These are phyloP conservation scores for Myriosclerotinia duriaeana DNA, from an alignment of 2,329 filamentous ascomycete genomes.

Conservation along the genomic window DNA sequence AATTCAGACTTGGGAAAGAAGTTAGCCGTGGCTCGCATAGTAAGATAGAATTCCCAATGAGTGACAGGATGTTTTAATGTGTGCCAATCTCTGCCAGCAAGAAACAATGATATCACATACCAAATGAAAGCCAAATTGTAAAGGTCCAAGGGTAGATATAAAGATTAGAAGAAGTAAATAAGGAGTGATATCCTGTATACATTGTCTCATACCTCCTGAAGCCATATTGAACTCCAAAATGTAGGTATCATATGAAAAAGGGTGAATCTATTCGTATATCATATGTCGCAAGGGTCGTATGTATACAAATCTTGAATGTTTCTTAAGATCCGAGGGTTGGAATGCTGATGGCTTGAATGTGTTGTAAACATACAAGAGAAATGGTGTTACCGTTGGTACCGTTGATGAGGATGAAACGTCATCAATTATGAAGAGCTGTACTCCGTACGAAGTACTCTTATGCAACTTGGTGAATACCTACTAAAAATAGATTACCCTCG, in stretches of 20 bases:
- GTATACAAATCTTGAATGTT: background rate
- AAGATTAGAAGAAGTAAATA: conserved; percentile 77
- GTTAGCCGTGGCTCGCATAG: conserved; percentile 18
- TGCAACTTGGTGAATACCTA: background rate
- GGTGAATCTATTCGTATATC: background rate
- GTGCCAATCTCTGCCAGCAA: background rate
- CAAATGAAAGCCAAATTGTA: conserved; percentile 93
- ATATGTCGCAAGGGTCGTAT: background rate
- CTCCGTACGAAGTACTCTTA: too few species aligned
- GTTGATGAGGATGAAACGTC: background rate
- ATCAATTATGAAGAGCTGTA: background rate
- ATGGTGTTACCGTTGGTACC: background rate
- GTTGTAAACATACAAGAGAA: background rate
- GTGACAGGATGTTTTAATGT: conserved; percentile 6
- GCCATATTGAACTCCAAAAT: conserved; percentile 31
- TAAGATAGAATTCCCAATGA: conserved; percentile 9
- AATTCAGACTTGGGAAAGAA: conserved; percentile 71
- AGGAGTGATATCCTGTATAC: conserved; percentile 54
- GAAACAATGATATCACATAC: conserved; percentile 49
- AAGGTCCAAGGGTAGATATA: conserved; percentile 77
- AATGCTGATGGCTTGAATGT: background rate
- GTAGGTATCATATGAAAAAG: background rate
- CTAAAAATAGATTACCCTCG: too few species aligned
- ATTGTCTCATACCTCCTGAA: conserved; percentile 38
- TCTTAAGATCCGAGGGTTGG: background rate